phyloP scores from a whole-genome alignment of 2,329 filamentous ascomycete species.

The Epicoccum nigrum region DNA sequence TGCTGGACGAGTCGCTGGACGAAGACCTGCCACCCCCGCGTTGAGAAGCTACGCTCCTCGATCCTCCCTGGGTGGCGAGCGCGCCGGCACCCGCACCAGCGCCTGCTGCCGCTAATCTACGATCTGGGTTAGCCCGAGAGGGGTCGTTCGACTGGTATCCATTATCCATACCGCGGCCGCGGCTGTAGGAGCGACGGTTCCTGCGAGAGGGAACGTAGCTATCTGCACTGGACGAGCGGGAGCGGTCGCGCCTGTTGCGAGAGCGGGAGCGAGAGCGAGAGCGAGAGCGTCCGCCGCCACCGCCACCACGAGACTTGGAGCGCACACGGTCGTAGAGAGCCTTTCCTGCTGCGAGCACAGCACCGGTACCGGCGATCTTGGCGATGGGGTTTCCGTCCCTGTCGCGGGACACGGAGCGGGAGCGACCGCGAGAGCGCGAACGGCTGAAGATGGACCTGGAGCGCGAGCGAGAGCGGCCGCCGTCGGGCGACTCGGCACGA shows the following conservation, averaged over 20 bases:
- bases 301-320: slow-evolving; percentile 59
- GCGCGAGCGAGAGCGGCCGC: slow-evolving; percentile 70
- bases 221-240: slow-evolving; percentile 55
- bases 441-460: slow-evolving; percentile 52
- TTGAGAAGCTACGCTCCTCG: slow-evolving; percentile 16
- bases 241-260: slow-evolving; percentile 53
- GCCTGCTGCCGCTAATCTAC: slow-evolving; percentile 45
- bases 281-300: slow-evolving; percentile 54
- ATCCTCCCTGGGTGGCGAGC: slow-evolving; percentile 32
- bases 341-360: slow-evolving; percentile 58
- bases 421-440: slow-evolving; percentile 61
- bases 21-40: slow-evolving; percentile 26
- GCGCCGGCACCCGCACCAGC: slow-evolving; percentile 47
- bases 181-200: slow-evolving; percentile 44
- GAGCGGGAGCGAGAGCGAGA: slow-evolving; percentile 51
- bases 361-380: slow-evolving; percentile 56
- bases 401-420: slow-evolving; percentile 50
- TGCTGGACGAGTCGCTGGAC: slow-evolving; percentile 56
- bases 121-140: slow-evolving; percentile 45
- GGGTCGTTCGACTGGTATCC: slow-evolving; percentile 43
- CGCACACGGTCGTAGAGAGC: slow-evolving; percentile 62
- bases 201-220: slow-evolving; percentile 58
- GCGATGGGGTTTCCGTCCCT: slow-evolving; percentile 56
- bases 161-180: slow-evolving; percentile 52
- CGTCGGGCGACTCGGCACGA: slow-evolving; percentile 48